Percentiles rank a stretch among this genome's conserved stretches.
phyloP scores from a whole-genome alignment of 805 yeast genomes.

The Wickerhamiella parazyma region DNA sequence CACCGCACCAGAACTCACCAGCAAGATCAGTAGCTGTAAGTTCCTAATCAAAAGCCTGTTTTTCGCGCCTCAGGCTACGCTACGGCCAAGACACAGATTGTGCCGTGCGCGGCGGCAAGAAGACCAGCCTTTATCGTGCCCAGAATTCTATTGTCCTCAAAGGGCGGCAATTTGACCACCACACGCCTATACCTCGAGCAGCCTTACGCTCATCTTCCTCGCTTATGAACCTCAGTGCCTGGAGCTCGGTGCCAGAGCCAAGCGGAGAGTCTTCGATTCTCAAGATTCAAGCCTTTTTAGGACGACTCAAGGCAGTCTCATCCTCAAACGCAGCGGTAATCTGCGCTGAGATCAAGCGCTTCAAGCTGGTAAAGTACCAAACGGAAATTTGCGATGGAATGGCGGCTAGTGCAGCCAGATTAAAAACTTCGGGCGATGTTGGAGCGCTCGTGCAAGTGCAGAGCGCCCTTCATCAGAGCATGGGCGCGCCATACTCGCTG shows the following conservation, averaged over 20 bases:
- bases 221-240: neutral
- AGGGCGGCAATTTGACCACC: too few species aligned
- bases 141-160: too few species aligned
- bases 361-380: slow-evolving; percentile 7
- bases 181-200: too few species aligned
- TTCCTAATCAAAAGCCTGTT: too few species aligned
- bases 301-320: neutral
- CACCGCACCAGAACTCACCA: too few species aligned
- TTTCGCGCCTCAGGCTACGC: too few species aligned
- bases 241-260: neutral
- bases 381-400: slow-evolving; percentile 3
- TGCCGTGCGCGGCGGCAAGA: too few species aligned
- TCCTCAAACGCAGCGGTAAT: neutral
- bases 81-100: too few species aligned
- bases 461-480: neutral
- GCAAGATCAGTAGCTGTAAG: too few species aligned
- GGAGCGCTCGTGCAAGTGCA: neutral
- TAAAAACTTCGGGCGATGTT: neutral
- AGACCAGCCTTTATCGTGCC: too few species aligned
- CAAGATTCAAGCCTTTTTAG: slow-evolving; percentile 1
- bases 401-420: neutral
- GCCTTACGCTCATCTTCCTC: too few species aligned
- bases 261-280: neutral
- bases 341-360: neutral
- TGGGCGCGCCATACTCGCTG: neutral